A percentile compares a stretch with the other conserved stretches of the same genome.
Conservation (phyloP, 2,329 filamentous ascomycete genomes). For the Scopulariopsis brevicaulis region DNA sequence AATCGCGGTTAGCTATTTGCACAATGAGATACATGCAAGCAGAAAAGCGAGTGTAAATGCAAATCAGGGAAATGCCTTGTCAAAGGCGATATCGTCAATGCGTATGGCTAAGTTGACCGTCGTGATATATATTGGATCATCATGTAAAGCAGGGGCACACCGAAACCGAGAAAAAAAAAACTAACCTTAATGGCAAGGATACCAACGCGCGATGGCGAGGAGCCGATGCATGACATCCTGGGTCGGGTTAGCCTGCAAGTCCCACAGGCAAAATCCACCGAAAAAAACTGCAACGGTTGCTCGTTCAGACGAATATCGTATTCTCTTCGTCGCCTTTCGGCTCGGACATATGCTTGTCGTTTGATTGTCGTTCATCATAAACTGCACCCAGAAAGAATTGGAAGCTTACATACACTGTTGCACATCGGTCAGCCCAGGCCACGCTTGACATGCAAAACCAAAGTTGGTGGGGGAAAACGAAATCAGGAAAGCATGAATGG, state of each 20-base stretch:
- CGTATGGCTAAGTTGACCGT: slow-evolving; percentile 36
- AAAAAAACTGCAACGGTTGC: neutral
- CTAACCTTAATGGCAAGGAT: neutral
- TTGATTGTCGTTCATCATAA: slow-evolving; percentile 39
- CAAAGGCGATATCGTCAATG: slow-evolving; percentile 34
- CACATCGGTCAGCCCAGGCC: slow-evolving; percentile 5
- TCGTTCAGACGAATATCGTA: slow-evolving; percentile 2
- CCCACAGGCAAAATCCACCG: neutral
- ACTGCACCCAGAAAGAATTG: neutral
- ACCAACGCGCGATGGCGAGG: too few species aligned
- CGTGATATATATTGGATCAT: slow-evolving; percentile 34
- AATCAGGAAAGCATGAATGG: slow-evolving; percentile 61
- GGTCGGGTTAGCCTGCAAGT: neutral
- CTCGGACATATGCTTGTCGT: slow-evolving; percentile 99
- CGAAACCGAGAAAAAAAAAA: neutral
- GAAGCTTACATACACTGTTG: slow-evolving; percentile 5
- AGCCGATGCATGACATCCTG: neutral
- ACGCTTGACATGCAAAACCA: slow-evolving; percentile 4
- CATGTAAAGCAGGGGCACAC: slow-evolving; percentile 2
- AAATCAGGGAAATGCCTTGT: slow-evolving; percentile 26
- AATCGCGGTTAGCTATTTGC: slow-evolving; percentile 1
- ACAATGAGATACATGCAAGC: neutral
- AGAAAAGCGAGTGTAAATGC: neutral
- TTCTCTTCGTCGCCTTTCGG: slow-evolving; percentile 36
- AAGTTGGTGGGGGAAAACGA: slow-evolving; percentile 5